Conservation (phyloP, 805 yeast genomes). For the Tetrapisispora taiwanensis region DNA sequence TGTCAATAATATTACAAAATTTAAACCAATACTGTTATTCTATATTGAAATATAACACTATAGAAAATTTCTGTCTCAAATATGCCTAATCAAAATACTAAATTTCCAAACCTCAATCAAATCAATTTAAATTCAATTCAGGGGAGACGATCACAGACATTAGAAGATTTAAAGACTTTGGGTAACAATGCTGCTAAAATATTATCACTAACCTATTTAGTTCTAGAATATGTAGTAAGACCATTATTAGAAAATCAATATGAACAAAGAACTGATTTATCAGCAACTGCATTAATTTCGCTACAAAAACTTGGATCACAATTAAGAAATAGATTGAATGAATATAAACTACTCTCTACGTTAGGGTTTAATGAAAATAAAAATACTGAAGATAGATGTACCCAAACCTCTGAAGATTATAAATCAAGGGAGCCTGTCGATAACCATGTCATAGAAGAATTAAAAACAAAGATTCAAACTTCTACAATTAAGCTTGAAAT, state of each 20-base stretch:
- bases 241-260: slow-evolving; percentile 34
- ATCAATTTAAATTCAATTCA: slow-evolving; percentile 10
- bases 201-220: slow-evolving; percentile 14
- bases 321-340: slow-evolving; percentile 19
- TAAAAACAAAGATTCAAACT: slow-evolving; percentile 22
- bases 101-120: background rate
- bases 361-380: slow-evolving; percentile 33
- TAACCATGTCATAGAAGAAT: slow-evolving; percentile 8
- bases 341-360: slow-evolving; percentile 32
- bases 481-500: slow-evolving; percentile 26
- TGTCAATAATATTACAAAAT: too few species aligned
- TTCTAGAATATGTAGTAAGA: slow-evolving; percentile 23
- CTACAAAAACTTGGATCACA: slow-evolving; percentile 22
- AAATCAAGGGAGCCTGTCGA: slow-evolving; percentile 4
- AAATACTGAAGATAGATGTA: slow-evolving; percentile 24
- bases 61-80: too few species aligned
- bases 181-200: slow-evolving; percentile 25
- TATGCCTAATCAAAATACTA: background rate
- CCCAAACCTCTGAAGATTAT: slow-evolving; percentile 16
- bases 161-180: slow-evolving; percentile 15
- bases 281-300: slow-evolving; percentile 21
- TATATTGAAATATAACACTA: too few species aligned
- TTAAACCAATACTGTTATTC: background rate
- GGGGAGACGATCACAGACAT: slow-evolving; percentile 15
- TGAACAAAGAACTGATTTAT: slow-evolving; percentile 31